Evolutionary conservation across 257 asterid genomes (phyloP), one percentile per base, ranked within the genome.

Genomic region (Scutellaria galericulata): DNA sequence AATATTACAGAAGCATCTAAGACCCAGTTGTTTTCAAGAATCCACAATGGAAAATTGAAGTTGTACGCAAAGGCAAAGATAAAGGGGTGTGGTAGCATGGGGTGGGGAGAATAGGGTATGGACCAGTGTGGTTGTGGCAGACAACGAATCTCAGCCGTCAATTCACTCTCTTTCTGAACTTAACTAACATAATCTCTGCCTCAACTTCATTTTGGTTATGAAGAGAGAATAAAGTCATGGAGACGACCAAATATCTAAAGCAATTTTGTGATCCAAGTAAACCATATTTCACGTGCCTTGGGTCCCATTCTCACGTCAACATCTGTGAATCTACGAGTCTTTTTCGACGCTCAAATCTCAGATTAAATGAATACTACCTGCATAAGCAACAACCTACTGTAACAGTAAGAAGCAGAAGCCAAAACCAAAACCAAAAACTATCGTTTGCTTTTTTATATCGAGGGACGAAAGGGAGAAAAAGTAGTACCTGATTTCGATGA

Each of bases 81-180:
- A 42, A 48, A 22, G 67, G 60, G 31, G 68, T 44, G 44, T 53
- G 71, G 40, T 60, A 70, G 48, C 41, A 14, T 11, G 58, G 71
- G 65, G 68, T 63, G 66, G 77, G 66, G 18, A 45, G 18, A 45
- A 50, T 10, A 47, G 64, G 75, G 75, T 51, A 70, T 73, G 82
- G 80, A 42, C 24, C 79, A 9, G 39, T 47, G 64, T 53, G 39
- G 64, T 40, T 56, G 67, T 75, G 83, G 84, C 76, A 48, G 86
- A 80, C 86, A 85, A 40, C 75, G 60, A 73, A 80, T 80, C 85
- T 71, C 60, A 13, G 72, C 79, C 83, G 54, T 75, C 77, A n/a
- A 59, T 72, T 75, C 73, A 27, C 35, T 31, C 37, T 31, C 37
- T 31, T 31, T 31, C 37, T 31, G 37, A 31, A 31, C 37, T 31